phyloP scores from a whole-genome alignment of 805 yeast genomes.

The Tetrapisispora phaffii region DNA sequence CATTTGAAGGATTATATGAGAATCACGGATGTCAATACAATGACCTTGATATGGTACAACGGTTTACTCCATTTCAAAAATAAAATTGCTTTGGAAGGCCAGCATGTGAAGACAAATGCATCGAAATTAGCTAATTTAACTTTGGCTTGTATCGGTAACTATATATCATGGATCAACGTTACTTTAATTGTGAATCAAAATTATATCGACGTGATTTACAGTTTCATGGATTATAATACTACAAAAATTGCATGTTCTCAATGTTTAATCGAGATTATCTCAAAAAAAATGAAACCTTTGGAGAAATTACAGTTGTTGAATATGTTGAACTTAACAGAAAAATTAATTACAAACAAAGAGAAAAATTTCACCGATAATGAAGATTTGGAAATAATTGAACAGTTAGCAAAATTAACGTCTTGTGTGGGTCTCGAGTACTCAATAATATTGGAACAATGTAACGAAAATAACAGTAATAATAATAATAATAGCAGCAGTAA shows the following conservation, averaged over 20 bases:
- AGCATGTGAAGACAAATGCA: not conserved
- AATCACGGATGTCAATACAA: constrained; percentile 54
- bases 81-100: constrained; percentile 9
- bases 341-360: constrained; percentile 27
- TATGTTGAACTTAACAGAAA: constrained; percentile 55
- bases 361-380: constrained; percentile 34
- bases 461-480: constrained; percentile 17
- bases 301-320: constrained; percentile 55
- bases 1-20: constrained; percentile 75
- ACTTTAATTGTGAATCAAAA: constrained; percentile 47
- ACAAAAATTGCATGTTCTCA: constrained; percentile 50
- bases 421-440: constrained; percentile 68
- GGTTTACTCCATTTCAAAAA: constrained; percentile 15
- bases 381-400: constrained; percentile 64
- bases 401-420: constrained; percentile 63
- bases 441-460: constrained; percentile 50
- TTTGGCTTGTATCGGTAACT: constrained; percentile 66
- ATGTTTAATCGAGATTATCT: constrained; percentile 45
- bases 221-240: constrained; percentile 39
- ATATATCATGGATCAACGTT: constrained; percentile 89
- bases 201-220: constrained; percentile 48
- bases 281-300: constrained; percentile 69
- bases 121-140: constrained; percentile 22
- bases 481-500: not conserved
- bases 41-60: constrained; percentile 60